Conservation (phyloP, 129 eudicot genomes). For the Tanacetum coccineum region DNA sequence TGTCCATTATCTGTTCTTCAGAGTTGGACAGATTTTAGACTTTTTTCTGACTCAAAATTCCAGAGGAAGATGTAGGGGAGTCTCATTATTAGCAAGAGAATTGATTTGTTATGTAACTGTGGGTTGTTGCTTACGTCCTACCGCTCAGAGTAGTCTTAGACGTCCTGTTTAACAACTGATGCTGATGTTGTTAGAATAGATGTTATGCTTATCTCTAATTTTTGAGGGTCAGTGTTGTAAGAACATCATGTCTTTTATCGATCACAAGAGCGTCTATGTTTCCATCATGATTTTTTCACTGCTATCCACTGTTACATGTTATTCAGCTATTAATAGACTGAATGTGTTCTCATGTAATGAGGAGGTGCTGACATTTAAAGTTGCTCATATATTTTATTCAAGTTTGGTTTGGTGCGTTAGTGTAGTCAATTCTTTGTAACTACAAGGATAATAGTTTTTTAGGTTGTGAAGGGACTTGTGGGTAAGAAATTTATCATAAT, state of each 20-base stretch:
- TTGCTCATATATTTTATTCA: too few species aligned
- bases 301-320: neutral
- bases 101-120: neutral
- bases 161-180: neutral
- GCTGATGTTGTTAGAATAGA: neutral
- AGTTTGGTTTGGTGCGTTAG: too few species aligned
- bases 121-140: neutral
- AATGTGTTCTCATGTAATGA: constrained; percentile 5
- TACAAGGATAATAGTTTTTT: neutral
- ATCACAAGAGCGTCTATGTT: neutral
- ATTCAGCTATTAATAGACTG: neutral
- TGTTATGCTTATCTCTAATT: too few species aligned
- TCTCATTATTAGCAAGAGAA: neutral
- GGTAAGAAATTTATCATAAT: constrained; percentile 1
- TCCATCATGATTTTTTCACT: neutral
- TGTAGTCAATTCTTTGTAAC: neutral
- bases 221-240: too few species aligned
- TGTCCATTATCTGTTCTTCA: too few species aligned
- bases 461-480: neutral
- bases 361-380: neutral
- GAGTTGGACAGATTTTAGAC: too few species aligned
- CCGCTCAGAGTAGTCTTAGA: too few species aligned
- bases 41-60: too few species aligned
- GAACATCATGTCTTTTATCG: neutral
- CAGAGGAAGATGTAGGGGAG: too few species aligned